Percentiles rank a stretch among this genome's conserved stretches.
Evolutionary conservation across 352 stramenopile genomes (phyloP).

Genomic region (Pythium apleroticum): DNA sequence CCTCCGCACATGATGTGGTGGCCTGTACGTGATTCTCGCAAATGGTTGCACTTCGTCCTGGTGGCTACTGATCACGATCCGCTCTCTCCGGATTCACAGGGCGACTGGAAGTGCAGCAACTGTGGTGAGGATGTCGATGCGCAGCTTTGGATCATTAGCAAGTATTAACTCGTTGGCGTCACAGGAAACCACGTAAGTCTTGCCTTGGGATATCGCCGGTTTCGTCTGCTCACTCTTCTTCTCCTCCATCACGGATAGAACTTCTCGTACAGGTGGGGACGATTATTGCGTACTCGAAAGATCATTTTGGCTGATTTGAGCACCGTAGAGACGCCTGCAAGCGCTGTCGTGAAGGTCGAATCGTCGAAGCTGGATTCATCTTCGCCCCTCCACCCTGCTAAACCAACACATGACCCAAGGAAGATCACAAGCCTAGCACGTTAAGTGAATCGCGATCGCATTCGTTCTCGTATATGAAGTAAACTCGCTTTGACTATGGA

Average conservation of each 20-base stretch:
- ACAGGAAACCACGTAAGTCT: slow-evolving; percentile 26
- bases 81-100: slow-evolving; percentile 30
- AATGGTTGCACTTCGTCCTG: slow-evolving; percentile 12
- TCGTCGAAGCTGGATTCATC: slow-evolving; percentile 60
- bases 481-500: slow-evolving; percentile 16
- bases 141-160: no score
- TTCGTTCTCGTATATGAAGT: neutral
- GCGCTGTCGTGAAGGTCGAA: slow-evolving; percentile 54
- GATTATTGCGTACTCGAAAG: neutral
- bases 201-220: neutral
- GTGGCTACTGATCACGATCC: slow-evolving; percentile 13
- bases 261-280: slow-evolving; percentile 55
- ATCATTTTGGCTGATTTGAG: neutral
- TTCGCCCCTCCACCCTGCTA: slow-evolving; percentile 24
- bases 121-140: slow-evolving; percentile 40
- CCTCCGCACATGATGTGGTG: slow-evolving; percentile 76
- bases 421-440: neutral
- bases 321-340: slow-evolving; percentile 54
- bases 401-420: neutral
- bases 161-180: no score
- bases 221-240: neutral
- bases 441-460: no score
- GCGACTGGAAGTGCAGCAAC: slow-evolving; percentile 77
- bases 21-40: slow-evolving; percentile 40
- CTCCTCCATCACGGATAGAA: slow-evolving; percentile 39